Evolutionary conservation across 441 rosid species (phyloP).

Genomic region (Brassica balearica): DNA sequence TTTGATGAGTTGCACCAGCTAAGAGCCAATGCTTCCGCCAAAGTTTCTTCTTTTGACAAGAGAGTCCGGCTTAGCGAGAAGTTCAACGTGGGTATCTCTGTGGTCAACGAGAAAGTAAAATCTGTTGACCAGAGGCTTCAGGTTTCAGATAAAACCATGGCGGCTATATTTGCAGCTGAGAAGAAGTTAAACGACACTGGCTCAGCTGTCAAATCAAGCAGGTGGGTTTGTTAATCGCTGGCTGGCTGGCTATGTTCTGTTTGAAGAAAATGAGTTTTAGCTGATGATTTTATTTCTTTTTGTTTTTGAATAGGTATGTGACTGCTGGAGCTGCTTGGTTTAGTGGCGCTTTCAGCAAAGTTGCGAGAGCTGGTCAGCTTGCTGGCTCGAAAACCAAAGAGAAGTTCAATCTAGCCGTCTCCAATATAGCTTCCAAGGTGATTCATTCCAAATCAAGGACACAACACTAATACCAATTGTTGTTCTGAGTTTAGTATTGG

Average conservation of each 20-base stretch:
- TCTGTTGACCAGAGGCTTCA: constrained; percentile 97
- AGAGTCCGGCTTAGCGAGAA: constrained; percentile 88
- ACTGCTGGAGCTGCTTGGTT: constrained; percentile 93
- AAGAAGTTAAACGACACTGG: constrained; percentile 93
- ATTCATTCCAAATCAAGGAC: constrained; percentile 3
- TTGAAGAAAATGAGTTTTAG: constrained; percentile 4
- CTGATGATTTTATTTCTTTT: constrained; percentile 3
- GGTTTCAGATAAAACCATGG: constrained; percentile 98
- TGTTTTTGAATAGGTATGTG: constrained; percentile 64
- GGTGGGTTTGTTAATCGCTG: constrained; percentile 40
- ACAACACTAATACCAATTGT: too few species aligned
- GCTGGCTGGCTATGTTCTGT: not conserved
- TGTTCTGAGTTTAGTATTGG: too few species aligned
- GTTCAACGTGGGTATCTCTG: constrained; percentile 88
- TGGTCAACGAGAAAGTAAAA: constrained; percentile 90
- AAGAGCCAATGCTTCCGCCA: constrained; percentile 91
- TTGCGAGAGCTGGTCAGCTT: constrained; percentile 87
- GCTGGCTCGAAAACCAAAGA: constrained; percentile 92
- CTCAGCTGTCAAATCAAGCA: constrained; percentile 97
- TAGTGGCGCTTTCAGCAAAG: constrained; percentile 86
- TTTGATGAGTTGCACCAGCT: constrained; percentile 90
- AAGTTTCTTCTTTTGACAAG: constrained; percentile 77
- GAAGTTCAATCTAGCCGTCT: constrained; percentile 79
- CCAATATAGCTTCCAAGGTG: constrained; percentile 87
- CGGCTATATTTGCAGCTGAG: constrained; percentile 94